Base-by-base conservation (phyloP, 257 asterid species). In the Osmanthus fragrans region DNA sequence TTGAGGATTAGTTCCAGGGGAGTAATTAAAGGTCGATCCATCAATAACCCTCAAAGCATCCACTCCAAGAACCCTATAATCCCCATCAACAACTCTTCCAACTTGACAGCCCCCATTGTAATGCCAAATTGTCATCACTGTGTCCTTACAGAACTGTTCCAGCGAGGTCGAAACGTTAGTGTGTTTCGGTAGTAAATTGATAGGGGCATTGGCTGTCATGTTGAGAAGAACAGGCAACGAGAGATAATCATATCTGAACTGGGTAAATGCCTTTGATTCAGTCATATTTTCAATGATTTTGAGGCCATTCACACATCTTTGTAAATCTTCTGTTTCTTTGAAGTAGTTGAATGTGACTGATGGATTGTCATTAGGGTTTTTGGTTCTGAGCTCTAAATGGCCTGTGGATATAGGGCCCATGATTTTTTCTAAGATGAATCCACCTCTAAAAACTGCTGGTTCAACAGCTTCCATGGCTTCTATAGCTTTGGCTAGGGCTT, bases 91-190 rank as follows among this genome's bases (percentile, higher is more conserved):
- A 2, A 94, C 97, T 23, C 76, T 80, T 21, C 95, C 87, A 15
- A 92, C 89, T 6, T 86, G 94, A 37, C 98, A 90, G 0, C 98
- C 97, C 3, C 98, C 98, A 47, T 94, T 97, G 37, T 92, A 94
- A 47, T 94, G 98, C 97, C 98, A 94, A 21, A 94, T 94, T 4
- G 97, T 94, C 96, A 90, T 88, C 56, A 94, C 97, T 1, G 94
- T 94, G 74, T 94, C 98, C 84, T 76, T 89, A 8, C 98, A 94
- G 47, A 85, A 94, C 80, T 92, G 97, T 56, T 92, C 97, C 85
- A 94, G 79, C 3, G 97, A 89, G 2, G 85, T 76, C 0, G 94
- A 83, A n/a, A 58, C 84, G 71, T 92, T 92, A 27, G 80, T 71
- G 33, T 94, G 98, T 21, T 76, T 86, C 0, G 97, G 97, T 82